phyloP scores from a whole-genome alignment of 106 monocot genomes.

The Ottelia alismoides region DNA sequence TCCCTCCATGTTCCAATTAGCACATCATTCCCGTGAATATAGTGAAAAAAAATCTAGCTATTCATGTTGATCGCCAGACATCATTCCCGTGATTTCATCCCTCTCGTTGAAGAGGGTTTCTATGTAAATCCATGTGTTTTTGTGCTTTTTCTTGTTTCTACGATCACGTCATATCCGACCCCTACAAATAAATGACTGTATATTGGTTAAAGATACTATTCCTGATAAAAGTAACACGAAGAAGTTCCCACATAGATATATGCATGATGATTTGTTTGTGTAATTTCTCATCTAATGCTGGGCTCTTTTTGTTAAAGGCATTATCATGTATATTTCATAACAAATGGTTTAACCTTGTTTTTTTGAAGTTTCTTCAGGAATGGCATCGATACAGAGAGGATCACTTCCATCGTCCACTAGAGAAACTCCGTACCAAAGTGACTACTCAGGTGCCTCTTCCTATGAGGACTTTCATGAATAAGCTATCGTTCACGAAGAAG shows the following conservation, averaged over 20 bases:
- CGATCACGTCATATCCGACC: too few species aligned
- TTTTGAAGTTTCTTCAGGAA: slow-evolving; percentile 17
- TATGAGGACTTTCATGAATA: slow-evolving; percentile 60
- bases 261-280: background rate
- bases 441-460: slow-evolving; percentile 54
- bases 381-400: slow-evolving; percentile 24
- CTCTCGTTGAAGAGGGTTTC: background rate
- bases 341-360: too few species aligned
- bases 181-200: background rate
- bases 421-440: slow-evolving; percentile 65
- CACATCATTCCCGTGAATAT: too few species aligned
- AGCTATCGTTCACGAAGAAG: too few species aligned
- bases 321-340: too few species aligned
- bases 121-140: too few species aligned
- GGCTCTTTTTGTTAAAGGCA: background rate
- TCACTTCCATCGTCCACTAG: slow-evolving; percentile 53
- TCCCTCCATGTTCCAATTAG: slow-evolving; percentile 1
- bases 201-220: too few species aligned
- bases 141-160: too few species aligned
- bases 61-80: too few species aligned
- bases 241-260: too few species aligned
- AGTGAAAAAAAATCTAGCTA: too few species aligned
- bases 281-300: background rate
- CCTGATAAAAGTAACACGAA: too few species aligned
- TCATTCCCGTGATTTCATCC: background rate